These are phyloP conservation scores for Colletotrichum paranaense DNA, from an alignment of 2,329 filamentous ascomycete species.

Conservation along the genomic window DNA sequence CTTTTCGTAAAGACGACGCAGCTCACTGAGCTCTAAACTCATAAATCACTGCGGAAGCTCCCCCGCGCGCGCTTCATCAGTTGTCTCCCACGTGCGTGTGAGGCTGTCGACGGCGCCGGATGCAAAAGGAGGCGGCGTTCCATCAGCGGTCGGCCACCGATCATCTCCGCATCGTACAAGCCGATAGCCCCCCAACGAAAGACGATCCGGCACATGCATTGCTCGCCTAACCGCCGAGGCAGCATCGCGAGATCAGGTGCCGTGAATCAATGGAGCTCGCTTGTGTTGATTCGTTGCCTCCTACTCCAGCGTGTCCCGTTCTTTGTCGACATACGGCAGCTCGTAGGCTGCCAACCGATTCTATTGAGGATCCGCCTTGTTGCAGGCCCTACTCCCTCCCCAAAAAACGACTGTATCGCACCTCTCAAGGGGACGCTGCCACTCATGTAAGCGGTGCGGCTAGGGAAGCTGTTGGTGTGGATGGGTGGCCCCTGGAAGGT, in stretches of 20 bases:
- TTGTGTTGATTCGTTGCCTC: constrained; percentile 7
- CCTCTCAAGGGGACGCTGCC: not conserved
- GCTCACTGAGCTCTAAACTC: not conserved
- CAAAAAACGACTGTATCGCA: not conserved
- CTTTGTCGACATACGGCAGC: constrained; percentile 14
- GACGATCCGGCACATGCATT: not conserved
- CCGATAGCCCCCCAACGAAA: not conserved
- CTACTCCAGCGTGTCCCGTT: not conserved
- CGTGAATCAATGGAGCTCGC: constrained; percentile 5
- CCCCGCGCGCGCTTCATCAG: not conserved
- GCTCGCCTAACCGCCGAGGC: constrained; percentile 28
- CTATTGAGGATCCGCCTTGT: not conserved
- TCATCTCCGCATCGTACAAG: not conserved
- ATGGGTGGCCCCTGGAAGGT: not conserved
- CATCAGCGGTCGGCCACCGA: not conserved
- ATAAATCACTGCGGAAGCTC: not conserved
- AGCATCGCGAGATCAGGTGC: constrained; percentile 26
- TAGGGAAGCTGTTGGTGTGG: not conserved
- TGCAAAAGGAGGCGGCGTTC: not conserved
- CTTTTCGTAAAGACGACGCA: not conserved
- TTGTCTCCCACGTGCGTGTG: not conserved
- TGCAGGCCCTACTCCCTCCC: constrained; percentile 1
- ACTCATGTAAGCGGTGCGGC: constrained; percentile 4
- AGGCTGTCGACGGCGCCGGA: not conserved
- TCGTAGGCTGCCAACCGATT: not conserved